Evolutionary conservation across 768 basidiomycete species (phyloP), one percentile per base, ranked within the genome.

Genomic region (Hericium rajendrae): DNA sequence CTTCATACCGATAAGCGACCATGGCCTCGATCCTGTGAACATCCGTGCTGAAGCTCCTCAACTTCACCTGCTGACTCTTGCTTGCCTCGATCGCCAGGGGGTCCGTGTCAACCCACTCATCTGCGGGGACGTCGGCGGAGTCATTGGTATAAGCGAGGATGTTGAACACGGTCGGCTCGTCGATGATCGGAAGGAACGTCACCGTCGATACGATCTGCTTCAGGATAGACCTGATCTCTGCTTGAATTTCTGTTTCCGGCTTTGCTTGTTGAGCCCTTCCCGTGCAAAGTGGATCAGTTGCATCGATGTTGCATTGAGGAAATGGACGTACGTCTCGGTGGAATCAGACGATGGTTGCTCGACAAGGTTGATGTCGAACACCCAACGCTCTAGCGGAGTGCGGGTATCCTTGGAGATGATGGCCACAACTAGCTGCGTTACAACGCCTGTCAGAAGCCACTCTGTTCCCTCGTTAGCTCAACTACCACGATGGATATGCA

Each of bases 171-270:
- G 88, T 92, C 12, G 90, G 85, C 71, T 97, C 93, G 63, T 95
- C 88, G 55, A 99, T 87, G 61, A 94, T 88, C 0, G 97, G 97
- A 58, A 99, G 77, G 72, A 97, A 98, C 10, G 97, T 97, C 59
- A 95, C 93, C 70, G 90, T 93, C 43, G 91, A 91, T 41, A 97
- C 93, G 66, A 99, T 98, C 70, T 99, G 97, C 73, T 97, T 97
- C 68, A 99, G 82, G 65, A 98, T 97, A 51, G 92, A 92, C 18
- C 97, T 84, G 60, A 99, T 98, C 78, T 99, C 95, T 37, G 89
- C 91, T 71, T 97, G 93, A 50, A 98, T 95, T 66, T 97, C 92
- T 16, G 87, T 72, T 64, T 91, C 89, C 1, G 88, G 83, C 65
- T 91, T 91, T 1, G 82, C 71, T 51, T 32, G 32, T 32, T 32